Evolutionary conservation across 1,284 basidiomycete species (phyloP), one percentile per base, ranked within the genome.

Genomic region (Flammula alnicola): DNA sequence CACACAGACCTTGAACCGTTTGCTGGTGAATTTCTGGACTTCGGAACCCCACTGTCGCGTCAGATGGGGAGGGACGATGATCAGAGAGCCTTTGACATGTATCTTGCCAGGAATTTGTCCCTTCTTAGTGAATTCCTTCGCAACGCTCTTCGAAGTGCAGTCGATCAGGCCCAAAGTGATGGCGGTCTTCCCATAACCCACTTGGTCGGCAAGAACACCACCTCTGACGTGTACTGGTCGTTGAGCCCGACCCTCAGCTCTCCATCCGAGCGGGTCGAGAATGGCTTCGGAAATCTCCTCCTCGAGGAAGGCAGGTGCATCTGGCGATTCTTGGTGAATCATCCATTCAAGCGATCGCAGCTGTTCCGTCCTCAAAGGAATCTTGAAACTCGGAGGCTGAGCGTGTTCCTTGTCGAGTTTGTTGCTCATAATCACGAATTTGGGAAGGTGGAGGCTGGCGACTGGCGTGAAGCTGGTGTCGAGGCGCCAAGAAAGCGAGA

Each of bases 121-220:
- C 47, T 75, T 75, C 39, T 75, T 73, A n/a, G 72, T 64, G 55
- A 87, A 80, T 51, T 86, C 80, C 45, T 78, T 73, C 48, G 76
- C 75, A 25, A 89, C 80, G 30, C 77, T 69, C 58, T 81, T 78
- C 44, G 70, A 73, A 48, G 81, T 78, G 62, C 83, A 86, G 62
- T 90, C 86, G 55, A 96, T 88, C 47, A 98, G 77, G 8, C 89
- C 95, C 16, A 98, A 79, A 0, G 93, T 94, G 59, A 98, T 97
- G 20, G 94, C 94, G 0, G 95, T 98, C 73, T 98, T 98, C 26
- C 95, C 95, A 64, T 98, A 98, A 42, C 95, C 95, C 57, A 98
- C 95, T 67, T 96, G 89, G 63, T 98, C 95, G 6, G 95, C 95
- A 38, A 98, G 82, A 44, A 98, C 95, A 22, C 95, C 95, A 11